These are phyloP conservation scores for Lophiotrema nucula DNA, from an alignment of 495 filamentous ascomycete genomes.

Conservation along the genomic window DNA sequence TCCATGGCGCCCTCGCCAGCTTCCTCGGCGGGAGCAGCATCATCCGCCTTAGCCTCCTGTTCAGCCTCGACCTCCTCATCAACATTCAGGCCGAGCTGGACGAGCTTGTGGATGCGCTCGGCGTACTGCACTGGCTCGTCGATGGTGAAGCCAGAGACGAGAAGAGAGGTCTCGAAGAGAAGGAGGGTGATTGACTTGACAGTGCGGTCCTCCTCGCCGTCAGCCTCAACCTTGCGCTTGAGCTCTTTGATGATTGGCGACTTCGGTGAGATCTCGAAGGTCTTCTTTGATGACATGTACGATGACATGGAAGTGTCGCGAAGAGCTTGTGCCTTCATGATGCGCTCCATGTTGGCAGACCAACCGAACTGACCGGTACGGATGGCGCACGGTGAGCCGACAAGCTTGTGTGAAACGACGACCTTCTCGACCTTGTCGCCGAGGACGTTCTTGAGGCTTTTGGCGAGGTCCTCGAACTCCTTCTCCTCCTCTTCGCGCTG, in stretches of 20 bases:
- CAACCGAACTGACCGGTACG: slow-evolving; percentile 99
- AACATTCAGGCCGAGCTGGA: slow-evolving; percentile 91
- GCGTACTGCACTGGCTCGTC: slow-evolving; percentile 97
- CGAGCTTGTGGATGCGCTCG: slow-evolving; percentile 98
- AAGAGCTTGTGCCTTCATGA: slow-evolving; percentile 99
- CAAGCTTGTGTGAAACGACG: slow-evolving; percentile 96
- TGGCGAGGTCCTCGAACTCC: slow-evolving; percentile 90
- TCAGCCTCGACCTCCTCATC: slow-evolving; percentile 82
- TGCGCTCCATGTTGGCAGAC: slow-evolving; percentile 99
- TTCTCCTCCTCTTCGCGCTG: slow-evolving; percentile 95
- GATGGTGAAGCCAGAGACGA: slow-evolving; percentile 98
- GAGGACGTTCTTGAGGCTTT: slow-evolving; percentile 96
- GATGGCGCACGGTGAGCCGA: slow-evolving; percentile 94
- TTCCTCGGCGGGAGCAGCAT: slow-evolving; percentile 54
- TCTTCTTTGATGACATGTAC: slow-evolving; percentile 99
- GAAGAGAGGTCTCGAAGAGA: slow-evolving; percentile 95
- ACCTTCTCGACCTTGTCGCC: slow-evolving; percentile 99
- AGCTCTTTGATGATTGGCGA: slow-evolving; percentile 97
- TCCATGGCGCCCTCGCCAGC: slow-evolving; percentile 69
- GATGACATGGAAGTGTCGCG: slow-evolving; percentile 99
- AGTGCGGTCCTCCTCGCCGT: slow-evolving; percentile 95
- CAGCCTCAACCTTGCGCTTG: slow-evolving; percentile 92
- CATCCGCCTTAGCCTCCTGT: slow-evolving; percentile 60
- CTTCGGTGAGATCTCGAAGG: slow-evolving; percentile 99
- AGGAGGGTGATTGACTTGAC: slow-evolving; percentile 98